phyloP scores from a whole-genome alignment of 2,329 filamentous ascomycete genomes.

The Didymellaceae sp. region DNA sequence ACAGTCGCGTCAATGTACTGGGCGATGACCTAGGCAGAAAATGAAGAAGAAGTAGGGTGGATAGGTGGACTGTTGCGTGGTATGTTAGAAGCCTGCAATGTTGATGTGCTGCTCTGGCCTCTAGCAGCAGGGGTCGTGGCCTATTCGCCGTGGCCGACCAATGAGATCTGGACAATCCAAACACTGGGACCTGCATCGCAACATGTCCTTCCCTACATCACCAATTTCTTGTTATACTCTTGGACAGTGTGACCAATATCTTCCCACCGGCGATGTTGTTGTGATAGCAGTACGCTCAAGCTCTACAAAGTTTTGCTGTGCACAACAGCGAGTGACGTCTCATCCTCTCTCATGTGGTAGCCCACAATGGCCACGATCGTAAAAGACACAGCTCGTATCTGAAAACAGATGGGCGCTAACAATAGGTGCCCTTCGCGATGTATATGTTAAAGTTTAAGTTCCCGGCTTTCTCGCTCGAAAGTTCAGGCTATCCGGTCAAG shows the following conservation, averaged over 20 bases:
- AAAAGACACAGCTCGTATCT: too few relatives aligned
- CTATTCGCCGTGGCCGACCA: constrained; percentile 24
- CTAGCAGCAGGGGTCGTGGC: constrained; percentile 37
- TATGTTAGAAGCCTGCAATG: constrained; percentile 32
- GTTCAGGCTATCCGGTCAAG: too few relatives aligned
- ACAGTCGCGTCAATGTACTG: constrained; percentile 8
- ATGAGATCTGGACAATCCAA: constrained; percentile 39
- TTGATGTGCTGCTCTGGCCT: constrained; percentile 45
- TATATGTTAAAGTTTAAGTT: not conserved
- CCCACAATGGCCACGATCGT: too few relatives aligned
- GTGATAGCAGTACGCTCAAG: too few relatives aligned
- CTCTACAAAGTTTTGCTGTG: too few relatives aligned
- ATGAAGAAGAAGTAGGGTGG: not conserved
- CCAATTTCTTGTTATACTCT: not conserved
- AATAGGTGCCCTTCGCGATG: too few relatives aligned
- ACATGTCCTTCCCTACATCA: not conserved
- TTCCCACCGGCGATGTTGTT: too few relatives aligned
- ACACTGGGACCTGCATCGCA: not conserved
- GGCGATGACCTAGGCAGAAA: not conserved
- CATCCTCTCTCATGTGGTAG: too few relatives aligned
- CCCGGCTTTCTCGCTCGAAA: not conserved
- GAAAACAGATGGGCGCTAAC: too few relatives aligned
- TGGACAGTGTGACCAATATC: too few relatives aligned
- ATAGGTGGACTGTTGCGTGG: constrained; percentile 11
- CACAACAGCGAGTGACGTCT: too few relatives aligned